A percentile compares a stretch with the other conserved stretches of the same genome.
Conservation (phyloP, 805 yeast genomes). For the Candida incommunis region DNA sequence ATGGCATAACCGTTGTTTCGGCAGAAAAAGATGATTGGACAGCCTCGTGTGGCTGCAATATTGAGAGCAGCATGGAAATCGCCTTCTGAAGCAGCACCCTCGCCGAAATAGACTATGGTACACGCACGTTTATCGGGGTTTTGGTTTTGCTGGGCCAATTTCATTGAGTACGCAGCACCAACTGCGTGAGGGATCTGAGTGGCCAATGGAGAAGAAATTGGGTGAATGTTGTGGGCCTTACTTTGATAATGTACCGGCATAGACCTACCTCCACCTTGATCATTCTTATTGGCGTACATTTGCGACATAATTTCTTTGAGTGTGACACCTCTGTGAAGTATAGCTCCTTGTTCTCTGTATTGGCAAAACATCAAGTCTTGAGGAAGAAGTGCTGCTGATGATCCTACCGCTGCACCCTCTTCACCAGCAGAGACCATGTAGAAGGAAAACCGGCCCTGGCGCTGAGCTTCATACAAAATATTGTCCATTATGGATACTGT, state of each 20-base stretch:
- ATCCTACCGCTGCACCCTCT: slow-evolving; percentile 22
- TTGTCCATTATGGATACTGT: slow-evolving; percentile 19
- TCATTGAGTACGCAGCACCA: slow-evolving; percentile 23
- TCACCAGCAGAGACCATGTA: slow-evolving; percentile 25
- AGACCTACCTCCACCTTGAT: slow-evolving; percentile 18
- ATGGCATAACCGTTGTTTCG: slow-evolving; percentile 25
- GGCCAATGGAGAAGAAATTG: slow-evolving; percentile 21
- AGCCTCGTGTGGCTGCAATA: slow-evolving; percentile 22
- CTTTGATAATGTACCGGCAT: slow-evolving; percentile 23
- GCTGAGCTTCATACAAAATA: slow-evolving; percentile 23
- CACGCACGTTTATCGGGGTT: slow-evolving; percentile 13
- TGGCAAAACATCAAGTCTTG: slow-evolving; percentile 20
- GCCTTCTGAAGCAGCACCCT: slow-evolving; percentile 24
- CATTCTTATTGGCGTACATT: slow-evolving; percentile 17
- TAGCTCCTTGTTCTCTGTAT: slow-evolving; percentile 21
- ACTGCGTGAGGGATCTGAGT: slow-evolving; percentile 24
- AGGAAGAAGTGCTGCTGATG: slow-evolving; percentile 18
- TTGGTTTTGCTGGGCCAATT: slow-evolving; percentile 8
- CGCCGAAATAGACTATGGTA: slow-evolving; percentile 21
- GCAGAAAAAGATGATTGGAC: slow-evolving; percentile 21
- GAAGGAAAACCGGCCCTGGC: slow-evolving; percentile 22
- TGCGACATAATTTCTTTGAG: slow-evolving; percentile 20
- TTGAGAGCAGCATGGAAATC: slow-evolving; percentile 24
- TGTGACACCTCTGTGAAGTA: slow-evolving; percentile 19
- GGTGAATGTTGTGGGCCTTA: slow-evolving; percentile 17